Evolutionary conservation across 331 rosid species (phyloP).

Genomic region (Malus hybrid): DNA sequence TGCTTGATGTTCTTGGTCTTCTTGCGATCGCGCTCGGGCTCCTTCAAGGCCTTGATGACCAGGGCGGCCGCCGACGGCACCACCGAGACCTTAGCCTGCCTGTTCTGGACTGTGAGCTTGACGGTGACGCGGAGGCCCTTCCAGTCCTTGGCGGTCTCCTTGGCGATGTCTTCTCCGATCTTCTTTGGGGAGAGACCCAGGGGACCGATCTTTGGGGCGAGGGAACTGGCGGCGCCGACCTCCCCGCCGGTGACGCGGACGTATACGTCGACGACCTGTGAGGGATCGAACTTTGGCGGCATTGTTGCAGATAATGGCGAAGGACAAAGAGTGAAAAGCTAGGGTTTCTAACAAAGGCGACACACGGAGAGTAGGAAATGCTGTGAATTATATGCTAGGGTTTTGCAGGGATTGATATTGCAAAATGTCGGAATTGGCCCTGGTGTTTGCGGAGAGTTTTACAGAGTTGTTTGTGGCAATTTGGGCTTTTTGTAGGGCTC

Average conservation of each 20-base stretch:
- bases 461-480: neutral
- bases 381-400: constrained; percentile 12
- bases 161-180: constrained; percentile 88
- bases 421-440: neutral
- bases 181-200: constrained; percentile 85
- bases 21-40: constrained; percentile 75
- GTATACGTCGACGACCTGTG: constrained; percentile 67
- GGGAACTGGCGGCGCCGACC: constrained; percentile 84
- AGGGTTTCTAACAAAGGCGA: constrained; percentile 15
- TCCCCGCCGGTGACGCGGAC: constrained; percentile 85
- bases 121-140: constrained; percentile 76
- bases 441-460: neutral
- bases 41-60: constrained; percentile 72
- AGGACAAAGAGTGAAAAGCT: neutral
- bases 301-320: constrained; percentile 13
- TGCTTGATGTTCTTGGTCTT: constrained; percentile 72
- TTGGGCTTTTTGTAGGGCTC: neutral
- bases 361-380: neutral
- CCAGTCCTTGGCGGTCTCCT: constrained; percentile 88
- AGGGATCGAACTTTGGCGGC: constrained; percentile 86
- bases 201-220: constrained; percentile 86
- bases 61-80: constrained; percentile 82
- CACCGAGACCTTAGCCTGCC: constrained; percentile 72
- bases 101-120: constrained; percentile 19
- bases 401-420: neutral